Conservation (phyloP, 1,139 yeast species). For the Candida tropicalis region DNA sequence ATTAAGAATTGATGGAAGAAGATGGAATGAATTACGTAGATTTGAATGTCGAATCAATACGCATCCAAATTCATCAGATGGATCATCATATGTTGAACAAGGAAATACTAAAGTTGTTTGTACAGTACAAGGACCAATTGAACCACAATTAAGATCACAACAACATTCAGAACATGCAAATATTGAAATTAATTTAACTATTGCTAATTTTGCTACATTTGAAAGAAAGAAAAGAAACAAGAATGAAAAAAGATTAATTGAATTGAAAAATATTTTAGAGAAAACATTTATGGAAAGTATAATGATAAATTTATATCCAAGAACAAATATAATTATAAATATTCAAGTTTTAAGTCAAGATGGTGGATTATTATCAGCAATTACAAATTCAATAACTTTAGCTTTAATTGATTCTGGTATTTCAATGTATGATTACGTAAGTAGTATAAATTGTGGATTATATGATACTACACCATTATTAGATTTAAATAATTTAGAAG, state of each 20-base stretch:
- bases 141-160: conserved; percentile 61
- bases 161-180: conserved; percentile 51
- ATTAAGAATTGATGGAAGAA: conserved; percentile 85
- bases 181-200: conserved; percentile 63
- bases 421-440: conserved; percentile 88
- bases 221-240: conserved; percentile 70
- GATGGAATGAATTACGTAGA: conserved; percentile 90
- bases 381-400: conserved; percentile 85
- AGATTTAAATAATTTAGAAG: conserved; percentile 84
- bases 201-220: conserved; percentile 80
- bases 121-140: conserved; percentile 87
- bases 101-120: conserved; percentile 92
- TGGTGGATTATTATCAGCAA: conserved; percentile 81
- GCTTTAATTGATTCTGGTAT: conserved; percentile 96
- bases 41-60: conserved; percentile 83
- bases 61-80: conserved; percentile 87
- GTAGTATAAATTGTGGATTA: conserved; percentile 79
- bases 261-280: conserved; percentile 72
- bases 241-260: conserved; percentile 73
- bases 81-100: conserved; percentile 89
- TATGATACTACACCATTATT: conserved; percentile 75
- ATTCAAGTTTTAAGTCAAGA: conserved; percentile 85
- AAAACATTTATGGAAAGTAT: conserved; percentile 83
- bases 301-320: conserved; percentile 73
- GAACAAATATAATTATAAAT: conserved; percentile 75